Conservation (phyloP, 768 basidiomycete species). For the Panaeolus cyanescens region DNA sequence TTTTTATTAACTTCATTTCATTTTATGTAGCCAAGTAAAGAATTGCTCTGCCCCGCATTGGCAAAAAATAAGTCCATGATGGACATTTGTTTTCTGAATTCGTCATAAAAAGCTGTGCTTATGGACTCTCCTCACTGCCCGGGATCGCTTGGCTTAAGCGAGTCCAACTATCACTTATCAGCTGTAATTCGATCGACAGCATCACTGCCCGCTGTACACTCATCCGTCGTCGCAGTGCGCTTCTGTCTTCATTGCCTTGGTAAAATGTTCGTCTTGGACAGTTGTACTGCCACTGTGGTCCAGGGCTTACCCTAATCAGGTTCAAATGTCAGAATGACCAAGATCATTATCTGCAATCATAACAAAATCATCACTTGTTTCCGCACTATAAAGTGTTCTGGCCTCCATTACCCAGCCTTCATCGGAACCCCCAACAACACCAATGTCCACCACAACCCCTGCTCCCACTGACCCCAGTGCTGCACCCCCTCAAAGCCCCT, state of each 20-base stretch:
- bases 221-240: not conserved
- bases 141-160: not conserved
- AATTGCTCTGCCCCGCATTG: too few relatives aligned
- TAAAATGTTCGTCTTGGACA: too few relatives aligned
- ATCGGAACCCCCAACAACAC: not conserved
- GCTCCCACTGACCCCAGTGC: not conserved
- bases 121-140: not conserved
- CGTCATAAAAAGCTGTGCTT: not conserved
- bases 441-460: not conserved
- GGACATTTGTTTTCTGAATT: not conserved
- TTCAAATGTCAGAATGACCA: not conserved
- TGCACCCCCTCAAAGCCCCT: not conserved
- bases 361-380: not conserved
- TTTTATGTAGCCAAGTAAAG: too few relatives aligned
- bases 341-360: not conserved
- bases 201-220: conserved; percentile 1
- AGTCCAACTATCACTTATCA: not conserved
- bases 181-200: not conserved
- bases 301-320: not conserved
- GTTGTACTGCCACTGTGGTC: conserved; percentile 1
- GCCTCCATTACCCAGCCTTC: not conserved
- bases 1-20: too few relatives aligned
- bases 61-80: not conserved
- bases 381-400: not conserved
- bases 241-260: not conserved